Base-by-base conservation (phyloP, 2,329 filamentous ascomycete species). In the Nothomitra cinnamomea region DNA sequence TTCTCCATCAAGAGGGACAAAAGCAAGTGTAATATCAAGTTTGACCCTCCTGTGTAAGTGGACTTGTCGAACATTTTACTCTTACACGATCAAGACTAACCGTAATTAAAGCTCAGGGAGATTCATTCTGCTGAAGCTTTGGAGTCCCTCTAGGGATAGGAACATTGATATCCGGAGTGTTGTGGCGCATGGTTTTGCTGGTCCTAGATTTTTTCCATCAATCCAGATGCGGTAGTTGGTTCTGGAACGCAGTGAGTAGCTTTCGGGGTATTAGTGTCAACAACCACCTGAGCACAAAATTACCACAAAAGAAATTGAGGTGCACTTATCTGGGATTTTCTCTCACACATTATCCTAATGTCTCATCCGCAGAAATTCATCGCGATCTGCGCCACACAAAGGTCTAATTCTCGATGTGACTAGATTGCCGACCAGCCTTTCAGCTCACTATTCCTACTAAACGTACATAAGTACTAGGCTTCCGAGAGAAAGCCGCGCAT, bases 141-240 rank as follows among this genome's bases (percentile, higher is more conserved):
- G 87, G 85, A 88, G 82, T 61, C 84, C 85, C 1, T 78, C 79
- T 56, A 76, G 79, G 24, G 79, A 82, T 49, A 73, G 77, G 2
- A 94, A 94, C 61, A 94, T 95, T 58, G 88, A 95, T 63, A 87
- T 96, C 40, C 85, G 95, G 65, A 87, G 83, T 47, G 82, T 95
- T 22, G 77, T 88, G 55, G 85, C 82, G 1, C 82, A 85, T 61
- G 90, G 90, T 0, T 95, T 82, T 67, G 85, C 87, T 0, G 90
- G 90, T 3, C 85, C 86, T 8, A 78, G 89, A 56, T 95, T 82
- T 66, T 92, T 94, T 62, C 86, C 87, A 6, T 77, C 82, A 2
- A 68, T 82, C 25, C 74, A 83, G 45, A 63, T 83, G 59, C 17
- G 40, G 24, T 53, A 47, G 41, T 32, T 15, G 51, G 25, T 49